Evolutionary conservation across 129 eudicot species (phyloP).

Genomic region (Ambrosia trifida): DNA sequence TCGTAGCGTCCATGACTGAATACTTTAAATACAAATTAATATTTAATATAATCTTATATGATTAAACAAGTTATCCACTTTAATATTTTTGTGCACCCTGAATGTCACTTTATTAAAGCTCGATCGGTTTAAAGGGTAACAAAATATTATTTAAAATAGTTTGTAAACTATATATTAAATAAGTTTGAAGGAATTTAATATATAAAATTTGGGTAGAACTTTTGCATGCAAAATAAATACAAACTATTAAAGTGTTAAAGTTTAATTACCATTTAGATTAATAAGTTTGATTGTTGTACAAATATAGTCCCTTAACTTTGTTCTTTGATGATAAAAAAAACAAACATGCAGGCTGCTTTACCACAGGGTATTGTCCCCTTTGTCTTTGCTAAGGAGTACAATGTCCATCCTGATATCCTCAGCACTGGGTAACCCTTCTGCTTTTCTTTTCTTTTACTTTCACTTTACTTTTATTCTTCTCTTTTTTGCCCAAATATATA

Average conservation of each 20-base stretch:
- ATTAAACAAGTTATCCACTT: no score
- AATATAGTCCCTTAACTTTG: constrained; percentile 9
- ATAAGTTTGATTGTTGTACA: constrained; percentile 19
- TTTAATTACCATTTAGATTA: not conserved
- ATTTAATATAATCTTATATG: no score
- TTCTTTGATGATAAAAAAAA: constrained; percentile 23
- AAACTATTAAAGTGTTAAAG: no score
- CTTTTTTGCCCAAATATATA: not conserved
- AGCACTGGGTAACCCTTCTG: constrained; percentile 73
- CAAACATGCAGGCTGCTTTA: constrained; percentile 81
- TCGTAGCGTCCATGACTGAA: no score
- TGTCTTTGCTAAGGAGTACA: constrained; percentile 94
- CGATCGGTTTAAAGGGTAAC: no score
- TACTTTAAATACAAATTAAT: not conserved
- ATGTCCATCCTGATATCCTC: constrained; percentile 81
- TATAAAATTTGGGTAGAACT: no score
- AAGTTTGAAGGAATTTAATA: no score
- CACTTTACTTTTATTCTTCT: constrained; percentile 12
- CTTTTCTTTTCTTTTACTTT: constrained; percentile 25
- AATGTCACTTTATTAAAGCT: no score
- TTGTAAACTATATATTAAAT: no score
- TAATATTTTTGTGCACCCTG: no score
- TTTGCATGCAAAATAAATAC: no score
- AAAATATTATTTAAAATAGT: no score
- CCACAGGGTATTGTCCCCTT: constrained; percentile 99